Evolutionary conservation across 768 basidiomycete genomes (phyloP), one percentile per base, ranked within the genome.

Genomic region (Auriscalpium orientale): DNA sequence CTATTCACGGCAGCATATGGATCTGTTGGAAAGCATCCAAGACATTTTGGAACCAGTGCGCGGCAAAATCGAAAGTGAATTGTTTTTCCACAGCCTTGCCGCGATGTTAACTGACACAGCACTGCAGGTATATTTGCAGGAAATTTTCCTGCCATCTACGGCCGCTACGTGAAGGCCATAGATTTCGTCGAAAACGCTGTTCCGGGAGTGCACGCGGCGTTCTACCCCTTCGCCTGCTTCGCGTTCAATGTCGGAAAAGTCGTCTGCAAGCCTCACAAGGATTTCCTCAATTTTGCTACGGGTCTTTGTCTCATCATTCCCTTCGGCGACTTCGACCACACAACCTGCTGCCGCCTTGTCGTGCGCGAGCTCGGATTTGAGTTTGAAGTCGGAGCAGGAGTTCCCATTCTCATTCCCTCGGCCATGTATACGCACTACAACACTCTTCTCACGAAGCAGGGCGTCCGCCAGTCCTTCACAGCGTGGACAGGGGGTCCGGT

Each of bases 341-440:
- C 49, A 9, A 33, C 12, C 12, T 20, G 12, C 3, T 20, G 47
- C 9, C 50, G 46, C 33, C 51, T 59, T 2, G 21, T 36, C 15
- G 33, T 59, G 21, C 4, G 28, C 20, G 58, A 59, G 47, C 58
- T 59, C 13, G 55, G 55, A 0, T 37, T 38, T 13, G 48, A 20
- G 20, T 59, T 59, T 47, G 49, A 59, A 34, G 18, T 59, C n/a
- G 44, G 43, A 2, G 22, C 58, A 0, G 58, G 58, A 4, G 18
- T 22, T 1, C 58, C 58, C 7, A 59, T 59, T 15, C 51, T 53
- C 36, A 56, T 59, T 35, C 58, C 58, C 1, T 56, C 58, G 1
- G 58, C 58, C 3, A 15, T 59, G 4, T 59, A 56, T 55, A 59
- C 58, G 12, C 58, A 59, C 22, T 59, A 59, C 51, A 59, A 56